phyloP scores from a whole-genome alignment of 768 basidiomycete species.

The Lactarius akahatsu region DNA sequence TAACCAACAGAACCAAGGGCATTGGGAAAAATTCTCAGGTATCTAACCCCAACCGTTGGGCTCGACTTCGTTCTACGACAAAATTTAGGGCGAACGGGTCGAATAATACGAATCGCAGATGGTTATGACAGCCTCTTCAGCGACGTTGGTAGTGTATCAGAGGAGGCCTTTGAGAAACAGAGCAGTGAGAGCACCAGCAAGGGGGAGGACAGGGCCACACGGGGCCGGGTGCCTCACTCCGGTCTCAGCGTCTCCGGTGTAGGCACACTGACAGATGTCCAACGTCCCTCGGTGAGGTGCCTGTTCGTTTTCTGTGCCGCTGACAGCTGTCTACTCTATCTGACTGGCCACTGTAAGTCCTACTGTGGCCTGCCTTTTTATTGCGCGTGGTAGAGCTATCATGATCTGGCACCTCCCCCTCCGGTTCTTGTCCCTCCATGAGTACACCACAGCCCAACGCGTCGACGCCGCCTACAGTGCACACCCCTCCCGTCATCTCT shows the following conservation, averaged over 20 bases:
- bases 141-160: too few relatives aligned
- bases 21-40: too few relatives aligned
- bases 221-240: too few relatives aligned
- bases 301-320: conserved; percentile 1
- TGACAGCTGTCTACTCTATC: conserved; percentile 12
- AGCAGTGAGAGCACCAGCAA: too few relatives aligned
- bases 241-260: neutral
- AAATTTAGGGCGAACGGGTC: too few relatives aligned
- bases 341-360: neutral
- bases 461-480: neutral
- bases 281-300: neutral
- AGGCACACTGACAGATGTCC: conserved; percentile 4
- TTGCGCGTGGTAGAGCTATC: neutral
- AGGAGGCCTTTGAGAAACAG: too few relatives aligned
- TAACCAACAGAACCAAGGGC: too few relatives aligned
- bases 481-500: neutral
- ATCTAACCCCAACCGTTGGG: too few relatives aligned
- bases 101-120: too few relatives aligned
- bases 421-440: neutral
- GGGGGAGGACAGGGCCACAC: too few relatives aligned
- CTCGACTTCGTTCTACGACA: too few relatives aligned
- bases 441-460: neutral
- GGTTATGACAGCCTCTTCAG: too few relatives aligned
- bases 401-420: neutral
- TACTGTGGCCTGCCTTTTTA: neutral